Percentiles rank a stretch among this genome's conserved stretches.
These are phyloP conservation scores for Catharanthus roseus DNA, from an alignment of 257 asterid genomes.

Conservation along the genomic window DNA sequence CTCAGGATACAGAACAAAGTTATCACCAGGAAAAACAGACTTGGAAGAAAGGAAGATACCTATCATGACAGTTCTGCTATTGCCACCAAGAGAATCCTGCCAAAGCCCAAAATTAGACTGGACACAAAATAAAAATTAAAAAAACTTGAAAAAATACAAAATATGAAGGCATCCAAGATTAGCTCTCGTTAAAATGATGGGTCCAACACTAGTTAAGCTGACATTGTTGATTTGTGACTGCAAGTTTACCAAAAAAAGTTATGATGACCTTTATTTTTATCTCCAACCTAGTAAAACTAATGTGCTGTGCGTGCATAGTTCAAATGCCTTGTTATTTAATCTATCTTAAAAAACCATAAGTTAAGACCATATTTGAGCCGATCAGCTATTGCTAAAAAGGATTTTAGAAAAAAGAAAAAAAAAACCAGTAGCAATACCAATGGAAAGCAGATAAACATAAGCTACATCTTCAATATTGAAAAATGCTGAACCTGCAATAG, in stretches of 20 bases:
- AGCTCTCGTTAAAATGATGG: background rate
- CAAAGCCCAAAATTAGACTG: conserved; percentile 18
- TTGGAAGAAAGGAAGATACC: conserved; percentile 38
- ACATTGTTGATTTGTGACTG: background rate
- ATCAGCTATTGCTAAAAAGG: too few relatives aligned
- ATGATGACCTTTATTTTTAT: background rate
- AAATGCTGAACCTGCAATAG: conserved; percentile 70
- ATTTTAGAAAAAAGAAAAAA: background rate
- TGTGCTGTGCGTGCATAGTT: background rate
- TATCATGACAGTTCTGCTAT: conserved; percentile 98
- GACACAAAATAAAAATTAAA: background rate
- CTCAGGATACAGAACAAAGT: background rate
- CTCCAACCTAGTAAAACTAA: background rate
- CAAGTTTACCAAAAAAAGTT: background rate
- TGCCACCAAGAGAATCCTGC: conserved; percentile 99
- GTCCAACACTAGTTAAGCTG: background rate
- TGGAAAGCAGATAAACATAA: conserved; percentile 2
- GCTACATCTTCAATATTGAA: too few relatives aligned
- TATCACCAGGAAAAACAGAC: background rate
- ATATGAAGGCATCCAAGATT: background rate
- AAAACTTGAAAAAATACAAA: too few relatives aligned
- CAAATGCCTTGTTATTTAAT: background rate
- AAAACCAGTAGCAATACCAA: background rate
- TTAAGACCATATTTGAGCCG: background rate
- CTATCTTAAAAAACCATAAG: background rate